Conservation (phyloP, 1,284 basidiomycete genomes). For the Stygiomarasmius scandens region DNA sequence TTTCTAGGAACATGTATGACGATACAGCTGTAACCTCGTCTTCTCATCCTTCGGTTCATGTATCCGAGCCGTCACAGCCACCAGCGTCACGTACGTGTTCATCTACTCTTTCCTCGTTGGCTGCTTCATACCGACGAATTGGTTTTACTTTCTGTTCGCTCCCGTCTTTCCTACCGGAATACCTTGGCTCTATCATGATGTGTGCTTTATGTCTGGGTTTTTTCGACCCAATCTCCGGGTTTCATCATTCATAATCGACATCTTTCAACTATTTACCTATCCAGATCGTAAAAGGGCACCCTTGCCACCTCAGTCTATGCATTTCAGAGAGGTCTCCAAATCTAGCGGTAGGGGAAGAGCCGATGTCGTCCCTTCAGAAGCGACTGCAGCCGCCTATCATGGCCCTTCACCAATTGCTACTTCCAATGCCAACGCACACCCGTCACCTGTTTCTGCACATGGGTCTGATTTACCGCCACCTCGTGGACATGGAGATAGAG, state of each 20-base stretch:
- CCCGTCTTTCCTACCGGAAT: background rate
- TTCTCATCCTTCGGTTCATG: background rate
- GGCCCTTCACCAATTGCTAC: background rate
- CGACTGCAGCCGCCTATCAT: background rate
- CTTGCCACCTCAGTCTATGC: slow-evolving; percentile 33
- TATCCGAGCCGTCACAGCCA: background rate
- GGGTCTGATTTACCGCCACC: background rate
- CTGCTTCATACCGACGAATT: background rate
- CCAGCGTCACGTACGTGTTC: slow-evolving; percentile 5
- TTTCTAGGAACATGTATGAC: too few relatives aligned
- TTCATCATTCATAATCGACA: too few relatives aligned
- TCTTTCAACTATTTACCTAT: background rate
- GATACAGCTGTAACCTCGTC: background rate
- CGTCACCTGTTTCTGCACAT: background rate
- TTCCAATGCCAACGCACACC: too few relatives aligned
- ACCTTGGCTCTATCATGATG: background rate
- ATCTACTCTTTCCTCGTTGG: background rate
- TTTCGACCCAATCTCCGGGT: too few relatives aligned
- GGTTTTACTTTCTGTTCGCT: slow-evolving; percentile 3
- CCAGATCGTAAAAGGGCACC: slow-evolving; percentile 33
- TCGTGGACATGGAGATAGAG: background rate
- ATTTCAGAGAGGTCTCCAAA: slow-evolving; percentile 28
- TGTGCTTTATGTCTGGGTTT: background rate
- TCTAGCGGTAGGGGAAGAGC: background rate
- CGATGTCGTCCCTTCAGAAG: background rate